Conservation (phyloP, 345 rosid genomes). For the Pistacia integerrima region DNA sequence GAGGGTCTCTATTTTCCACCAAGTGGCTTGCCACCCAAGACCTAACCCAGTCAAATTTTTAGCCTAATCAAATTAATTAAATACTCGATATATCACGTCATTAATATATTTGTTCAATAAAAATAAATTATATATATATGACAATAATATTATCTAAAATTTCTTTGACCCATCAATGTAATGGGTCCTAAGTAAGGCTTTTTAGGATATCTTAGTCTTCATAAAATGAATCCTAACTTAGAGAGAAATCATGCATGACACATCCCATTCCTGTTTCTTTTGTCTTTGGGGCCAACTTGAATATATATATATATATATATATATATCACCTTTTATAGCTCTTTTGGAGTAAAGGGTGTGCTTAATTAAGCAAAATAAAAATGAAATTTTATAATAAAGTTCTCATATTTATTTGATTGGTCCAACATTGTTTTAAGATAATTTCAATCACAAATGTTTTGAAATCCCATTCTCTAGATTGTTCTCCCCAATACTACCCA, state of each 20-base stretch:
- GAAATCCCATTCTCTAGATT: background rate
- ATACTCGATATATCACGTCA: background rate
- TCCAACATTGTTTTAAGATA: background rate
- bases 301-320: background rate
- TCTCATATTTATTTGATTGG: background rate
- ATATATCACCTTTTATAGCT: background rate
- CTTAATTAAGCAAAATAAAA: too few species aligned
- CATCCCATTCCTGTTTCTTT: slow-evolving; percentile 1
- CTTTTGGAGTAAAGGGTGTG: background rate
- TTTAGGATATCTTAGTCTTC: background rate
- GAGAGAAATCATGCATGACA: background rate
- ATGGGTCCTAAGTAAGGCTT: slow-evolving; percentile 17
- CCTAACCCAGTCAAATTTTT: slow-evolving; percentile 11
- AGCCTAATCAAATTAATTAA: slow-evolving; percentile 1
- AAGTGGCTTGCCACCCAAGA: slow-evolving; percentile 27
- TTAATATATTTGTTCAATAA: too few species aligned
- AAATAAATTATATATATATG: too few species aligned
- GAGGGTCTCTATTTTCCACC: slow-evolving; percentile 3
- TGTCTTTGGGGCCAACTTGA: background rate
- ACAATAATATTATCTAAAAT: background rate
- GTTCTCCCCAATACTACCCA: slow-evolving; percentile 17
- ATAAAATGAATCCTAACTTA: background rate
- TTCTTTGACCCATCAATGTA: slow-evolving; percentile 5
- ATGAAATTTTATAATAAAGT: background rate
- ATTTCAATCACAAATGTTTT: background rate